Evolutionary conservation across 2,329 filamentous ascomycete species (phyloP), one percentile per base, ranked within the genome.

Genomic region (Neopestalotiopsis sp.): DNA sequence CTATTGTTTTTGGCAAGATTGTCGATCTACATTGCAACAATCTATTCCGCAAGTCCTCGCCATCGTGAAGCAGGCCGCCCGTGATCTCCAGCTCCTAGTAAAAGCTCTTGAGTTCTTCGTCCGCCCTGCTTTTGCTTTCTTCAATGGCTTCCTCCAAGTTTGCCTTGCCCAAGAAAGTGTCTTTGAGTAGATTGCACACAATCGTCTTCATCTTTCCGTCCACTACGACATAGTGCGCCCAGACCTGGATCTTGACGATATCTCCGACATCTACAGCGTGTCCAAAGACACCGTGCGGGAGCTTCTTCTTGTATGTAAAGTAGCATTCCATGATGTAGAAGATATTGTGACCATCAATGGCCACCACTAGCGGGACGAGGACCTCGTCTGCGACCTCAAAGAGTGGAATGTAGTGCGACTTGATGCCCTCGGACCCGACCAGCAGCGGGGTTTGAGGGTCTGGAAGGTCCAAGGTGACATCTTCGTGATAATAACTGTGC

Each of bases 121-220:
- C 59, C n/a, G 59, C 59, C 13, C 30, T 38, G 20, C 34, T 40
- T 24, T n/a, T 62, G 59, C 59, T 62, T 24, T 62, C 59, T 7
- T 30, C 59, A 5, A 62, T 12, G 20, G 59, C 59, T 9, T 62
- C 59, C 32, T 62, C 59, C 59, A 62, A 42, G 59, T 62, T 62
- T 34, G 59, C 59, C 59, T 62, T 62, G 59, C 59, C 59, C 17
- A 62, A n/a, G 32, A 62, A 62, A 20, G 32, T 14, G n/a, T 62
- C 59, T 9, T 62, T 17, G 6, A 62, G n/a, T 30, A 62, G 32
- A 62, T 62, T 62, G 17, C 30, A 34, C 2, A 62, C 59, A 24
- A 62, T 62, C 14, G 59, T 62, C 59, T 62, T 62, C 59, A 62
- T 62, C 34, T 62, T 62, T 40, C 59, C 59, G n/a, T 62, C 59